Evolutionary conservation across 352 stramenopile species (phyloP), one percentile per base, ranked within the genome.

Genomic region (Phytophthora sp.): DNA sequence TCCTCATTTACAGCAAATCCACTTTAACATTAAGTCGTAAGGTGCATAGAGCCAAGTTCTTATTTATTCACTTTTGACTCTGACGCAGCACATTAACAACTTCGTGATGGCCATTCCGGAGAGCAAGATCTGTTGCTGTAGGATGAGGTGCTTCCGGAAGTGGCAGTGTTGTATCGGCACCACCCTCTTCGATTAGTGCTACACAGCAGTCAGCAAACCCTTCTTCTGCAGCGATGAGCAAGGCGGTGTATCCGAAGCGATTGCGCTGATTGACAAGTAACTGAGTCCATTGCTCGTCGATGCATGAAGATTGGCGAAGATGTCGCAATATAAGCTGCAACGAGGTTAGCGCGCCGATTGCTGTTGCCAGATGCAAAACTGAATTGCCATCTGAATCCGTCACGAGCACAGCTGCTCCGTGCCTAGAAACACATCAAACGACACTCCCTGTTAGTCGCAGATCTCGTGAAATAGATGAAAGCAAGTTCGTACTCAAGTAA

Each of bases 201-300:
- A 23, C 27, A 15, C 62, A 70, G 27, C 54, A 62, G 12, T 66
- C 46, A 0, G 39, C 42, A 15, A 56, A 56, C 12, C 62, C 62
- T 66, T 70, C 62, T 51, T 66, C 62, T 38, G 21, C 62, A 37
- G 41, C 62, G 41, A 70, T 70, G n/a, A 70, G 27, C 45, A 66
- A 43, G 17, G 62, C 44, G 5, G 62, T 66, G 17, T 66, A 70
- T 66, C 54, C 62, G 24, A 61, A 70, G 9, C 54, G 55, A 44
- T 70, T 70, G 17, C 54, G 62, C 35, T 66, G 46, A 43, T 70
- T 57, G 15, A 69, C 23, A 13, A 65, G 32, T 20, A 20, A 44
- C 48, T 15, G 50, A 46, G 17, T 39, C 45, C 52, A 59, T 42
- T 49, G 7, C 35, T 57, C 10, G 17, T 71, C 62, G 7, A 56